These are phyloP conservation scores for Sonneratia caseolaris DNA, from an alignment of 345 rosid genomes.

Conservation along the genomic window DNA sequence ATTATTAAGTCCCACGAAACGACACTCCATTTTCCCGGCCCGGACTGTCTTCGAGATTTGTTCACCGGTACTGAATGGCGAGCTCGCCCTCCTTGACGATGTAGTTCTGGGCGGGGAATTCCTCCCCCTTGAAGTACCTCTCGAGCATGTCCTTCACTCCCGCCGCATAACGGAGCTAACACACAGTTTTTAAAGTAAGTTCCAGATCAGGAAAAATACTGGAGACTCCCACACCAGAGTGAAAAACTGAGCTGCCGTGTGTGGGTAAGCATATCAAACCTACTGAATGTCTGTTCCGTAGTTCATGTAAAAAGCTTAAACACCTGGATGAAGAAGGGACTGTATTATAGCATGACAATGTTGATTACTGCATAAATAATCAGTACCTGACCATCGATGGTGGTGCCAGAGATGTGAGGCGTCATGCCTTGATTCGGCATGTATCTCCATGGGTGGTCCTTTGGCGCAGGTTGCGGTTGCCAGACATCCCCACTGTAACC, in stretches of 20 bases:
- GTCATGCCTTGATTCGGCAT: constrained; percentile 99
- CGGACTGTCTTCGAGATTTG: background rate
- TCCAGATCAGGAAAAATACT: background rate
- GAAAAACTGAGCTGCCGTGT: background rate
- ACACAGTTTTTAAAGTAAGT: background rate
- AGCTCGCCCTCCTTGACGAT: constrained; percentile 78
- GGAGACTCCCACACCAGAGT: background rate
- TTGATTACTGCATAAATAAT: background rate
- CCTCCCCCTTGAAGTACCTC: constrained; percentile 83
- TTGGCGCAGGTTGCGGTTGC: constrained; percentile 92
- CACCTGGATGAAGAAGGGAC: background rate
- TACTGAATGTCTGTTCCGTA: no score
- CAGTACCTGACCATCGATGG: constrained; percentile 83
- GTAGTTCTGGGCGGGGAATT: constrained; percentile 65
- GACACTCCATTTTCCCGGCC: background rate
- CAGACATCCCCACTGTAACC: constrained; percentile 97
- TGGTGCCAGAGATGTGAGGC: constrained; percentile 94
- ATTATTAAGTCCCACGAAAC: background rate
- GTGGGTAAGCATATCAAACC: background rate
- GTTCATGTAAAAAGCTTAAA: background rate
- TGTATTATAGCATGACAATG: background rate
- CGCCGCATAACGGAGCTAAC: constrained; percentile 78
- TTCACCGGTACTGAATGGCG: constrained; percentile 70
- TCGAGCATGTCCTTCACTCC: constrained; percentile 92
- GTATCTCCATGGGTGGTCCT: constrained; percentile 97